These are phyloP conservation scores for Akebia trifoliata DNA, from an alignment of 164 flowering plant genomes.

Conservation along the genomic window DNA sequence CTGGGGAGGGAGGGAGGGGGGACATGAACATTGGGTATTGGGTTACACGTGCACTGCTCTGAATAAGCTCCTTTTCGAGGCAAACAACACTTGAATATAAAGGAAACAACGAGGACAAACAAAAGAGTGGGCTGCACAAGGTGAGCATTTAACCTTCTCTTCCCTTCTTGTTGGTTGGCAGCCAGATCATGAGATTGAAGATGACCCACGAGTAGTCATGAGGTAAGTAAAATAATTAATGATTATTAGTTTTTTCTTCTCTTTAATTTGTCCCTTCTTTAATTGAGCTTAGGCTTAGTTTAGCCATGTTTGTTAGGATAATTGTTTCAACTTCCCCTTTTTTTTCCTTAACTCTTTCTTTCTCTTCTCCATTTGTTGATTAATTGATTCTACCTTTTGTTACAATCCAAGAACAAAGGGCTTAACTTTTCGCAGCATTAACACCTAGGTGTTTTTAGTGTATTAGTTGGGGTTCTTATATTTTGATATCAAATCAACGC, in stretches of 20 bases:
- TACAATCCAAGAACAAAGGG: too few relatives aligned
- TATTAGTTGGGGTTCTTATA: too few relatives aligned
- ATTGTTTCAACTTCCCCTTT: neutral
- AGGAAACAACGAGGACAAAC: constrained; percentile 15
- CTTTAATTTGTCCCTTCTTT: neutral
- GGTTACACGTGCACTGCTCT: constrained; percentile 68
- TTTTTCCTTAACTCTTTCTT: neutral
- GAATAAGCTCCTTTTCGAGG: constrained; percentile 63
- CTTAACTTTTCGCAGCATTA: too few relatives aligned
- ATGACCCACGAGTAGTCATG: neutral
- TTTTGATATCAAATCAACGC: too few relatives aligned
- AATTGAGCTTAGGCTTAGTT: neutral
- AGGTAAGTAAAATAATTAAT: constrained; percentile 19
- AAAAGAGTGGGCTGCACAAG: neutral
- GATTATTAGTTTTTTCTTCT: neutral
- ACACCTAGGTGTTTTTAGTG: too few relatives aligned
- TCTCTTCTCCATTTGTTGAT: neutral
- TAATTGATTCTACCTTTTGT: neutral
- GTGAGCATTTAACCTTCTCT: constrained; percentile 13
- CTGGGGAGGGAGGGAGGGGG: constrained; percentile 2
- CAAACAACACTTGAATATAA: constrained; percentile 27
- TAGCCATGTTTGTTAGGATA: neutral
- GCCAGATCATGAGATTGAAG: constrained; percentile 4
- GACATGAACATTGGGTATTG: constrained; percentile 45
- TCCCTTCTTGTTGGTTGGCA: constrained; percentile 4